Percentiles rank a stretch among this genome's conserved stretches.
These are phyloP conservation scores for Phaffia rhodozyma DNA, from an alignment of 1,284 basidiomycete genomes.

Conservation along the genomic window DNA sequence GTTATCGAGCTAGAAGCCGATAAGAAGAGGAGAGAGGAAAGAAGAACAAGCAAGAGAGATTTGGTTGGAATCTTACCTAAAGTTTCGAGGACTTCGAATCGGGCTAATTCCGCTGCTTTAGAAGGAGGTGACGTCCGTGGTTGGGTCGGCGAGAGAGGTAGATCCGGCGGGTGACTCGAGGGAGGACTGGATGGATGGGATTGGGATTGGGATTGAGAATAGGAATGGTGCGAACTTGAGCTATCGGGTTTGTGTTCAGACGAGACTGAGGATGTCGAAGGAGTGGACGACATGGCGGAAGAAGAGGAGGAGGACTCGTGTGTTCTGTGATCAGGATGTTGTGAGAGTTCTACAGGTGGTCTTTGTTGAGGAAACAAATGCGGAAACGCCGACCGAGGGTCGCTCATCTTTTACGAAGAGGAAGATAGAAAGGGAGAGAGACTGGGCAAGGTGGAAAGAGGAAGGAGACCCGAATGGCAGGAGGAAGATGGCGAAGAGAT, in stretches of 20 bases:
- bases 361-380: slow-evolving; percentile 4
- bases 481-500: too few relatives aligned
- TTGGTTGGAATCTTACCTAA: slow-evolving; percentile 1
- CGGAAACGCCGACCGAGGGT: slow-evolving; percentile 1
- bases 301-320: not conserved
- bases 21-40: not conserved
- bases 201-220: not conserved
- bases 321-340: not conserved
- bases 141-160: not conserved
- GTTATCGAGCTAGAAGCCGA: not conserved
- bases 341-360: not conserved
- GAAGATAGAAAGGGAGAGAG: too few relatives aligned
- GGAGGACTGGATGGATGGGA: not conserved
- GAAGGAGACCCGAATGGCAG: too few relatives aligned
- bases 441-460: too few relatives aligned
- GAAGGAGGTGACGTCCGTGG: not conserved
- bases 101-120: slow-evolving; percentile 6
- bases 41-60: not conserved
- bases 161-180: not conserved
- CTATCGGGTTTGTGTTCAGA: not conserved
- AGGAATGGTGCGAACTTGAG: not conserved
- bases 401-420: slow-evolving; percentile 1
- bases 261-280: not conserved
- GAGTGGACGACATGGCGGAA: not conserved
- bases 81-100: slow-evolving; percentile 17